Conservation (phyloP, 2,329 filamentous ascomycete genomes). For the Aspergillus udagawae region DNA sequence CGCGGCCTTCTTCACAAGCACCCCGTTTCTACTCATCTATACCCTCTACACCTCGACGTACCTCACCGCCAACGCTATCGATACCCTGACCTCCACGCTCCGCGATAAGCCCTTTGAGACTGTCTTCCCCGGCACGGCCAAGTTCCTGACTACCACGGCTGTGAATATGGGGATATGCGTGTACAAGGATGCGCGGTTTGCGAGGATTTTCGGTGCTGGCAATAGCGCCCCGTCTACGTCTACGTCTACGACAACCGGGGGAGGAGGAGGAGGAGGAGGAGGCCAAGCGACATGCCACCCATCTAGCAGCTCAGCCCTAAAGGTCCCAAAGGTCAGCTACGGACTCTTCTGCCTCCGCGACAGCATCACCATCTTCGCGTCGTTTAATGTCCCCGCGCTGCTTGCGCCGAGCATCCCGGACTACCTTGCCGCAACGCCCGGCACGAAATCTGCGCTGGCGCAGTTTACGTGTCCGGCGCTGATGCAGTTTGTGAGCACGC, state of each 20-base stretch:
- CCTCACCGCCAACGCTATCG: slow-evolving; percentile 79
- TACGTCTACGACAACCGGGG: too few relatives aligned
- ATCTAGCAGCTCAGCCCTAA: slow-evolving; percentile 22
- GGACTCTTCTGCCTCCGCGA: slow-evolving; percentile 77
- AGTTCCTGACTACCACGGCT: slow-evolving; percentile 76
- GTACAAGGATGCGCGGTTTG: slow-evolving; percentile 86
- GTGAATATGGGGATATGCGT: slow-evolving; percentile 83
- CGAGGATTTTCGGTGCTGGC: slow-evolving; percentile 70
- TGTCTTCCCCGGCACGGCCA: slow-evolving; percentile 70
- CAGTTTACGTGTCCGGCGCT: slow-evolving; percentile 78
- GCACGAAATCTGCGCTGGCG: slow-evolving; percentile 57
- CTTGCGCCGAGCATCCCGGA: slow-evolving; percentile 64
- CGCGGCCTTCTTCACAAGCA: slow-evolving; percentile 42
- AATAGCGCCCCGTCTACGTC: slow-evolving; percentile 33
- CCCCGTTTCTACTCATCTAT: slow-evolving; percentile 48
- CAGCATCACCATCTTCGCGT: slow-evolving; percentile 84
- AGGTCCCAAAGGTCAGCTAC: slow-evolving; percentile 67
- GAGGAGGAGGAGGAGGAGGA: too few relatives aligned
- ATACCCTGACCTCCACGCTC: slow-evolving; percentile 70
- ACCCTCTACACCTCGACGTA: slow-evolving; percentile 83
- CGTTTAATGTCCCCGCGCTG: slow-evolving; percentile 81
- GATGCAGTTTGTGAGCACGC: slow-evolving; percentile 75
- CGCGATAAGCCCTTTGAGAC: slow-evolving; percentile 51
- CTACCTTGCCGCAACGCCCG: slow-evolving; percentile 38
- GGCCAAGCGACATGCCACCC: slow-evolving; percentile 10